Conservation (phyloP, 2,329 filamentous ascomycete species). For the Polytolypa hystricis region DNA sequence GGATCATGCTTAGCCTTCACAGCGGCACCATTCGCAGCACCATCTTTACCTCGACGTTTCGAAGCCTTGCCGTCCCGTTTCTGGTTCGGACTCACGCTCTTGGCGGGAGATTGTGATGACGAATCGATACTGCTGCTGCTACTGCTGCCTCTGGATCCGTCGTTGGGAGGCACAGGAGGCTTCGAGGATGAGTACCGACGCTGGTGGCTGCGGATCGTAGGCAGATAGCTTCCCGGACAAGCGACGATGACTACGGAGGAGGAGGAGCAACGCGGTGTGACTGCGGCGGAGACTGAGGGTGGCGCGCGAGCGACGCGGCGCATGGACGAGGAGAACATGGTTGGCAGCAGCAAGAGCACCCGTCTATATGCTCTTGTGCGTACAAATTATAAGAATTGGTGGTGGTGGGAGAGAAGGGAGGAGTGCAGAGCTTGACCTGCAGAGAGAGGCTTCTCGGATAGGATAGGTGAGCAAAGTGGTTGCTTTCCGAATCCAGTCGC, state of each 20-base stretch:
- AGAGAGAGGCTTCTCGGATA: too few relatives aligned
- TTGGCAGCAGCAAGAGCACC: conserved; percentile 7
- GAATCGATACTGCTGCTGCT: too few relatives aligned
- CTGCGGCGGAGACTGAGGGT: conserved; percentile 20
- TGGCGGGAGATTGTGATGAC: conserved; percentile 27
- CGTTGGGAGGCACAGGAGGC: conserved; percentile 34
- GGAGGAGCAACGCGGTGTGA: conserved; percentile 21
- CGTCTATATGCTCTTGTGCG: conserved; percentile 1
- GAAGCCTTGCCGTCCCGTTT: conserved; percentile 22
- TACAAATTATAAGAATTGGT: conserved; percentile 7
- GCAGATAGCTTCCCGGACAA: conserved; percentile 20
- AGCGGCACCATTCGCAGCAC: conserved; percentile 20
- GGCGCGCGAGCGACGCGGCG: conserved; percentile 34
- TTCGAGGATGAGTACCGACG: conserved; percentile 41
- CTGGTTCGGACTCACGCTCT: conserved; percentile 26
- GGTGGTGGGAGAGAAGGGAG: conserved; percentile 3
- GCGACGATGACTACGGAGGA: conserved; percentile 19
- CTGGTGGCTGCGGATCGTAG: conserved; percentile 28
- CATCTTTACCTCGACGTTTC: conserved; percentile 26
- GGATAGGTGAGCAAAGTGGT: too few relatives aligned
- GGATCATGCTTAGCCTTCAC: conserved; percentile 28
- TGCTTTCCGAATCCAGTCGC: too few relatives aligned
- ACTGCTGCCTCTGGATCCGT: conserved; percentile 30
- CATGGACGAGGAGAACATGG: conserved; percentile 37
- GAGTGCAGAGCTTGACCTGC: too few relatives aligned